Conservation (phyloP, 2,329 filamentous ascomycete genomes). For the Colletotrichum lini region DNA sequence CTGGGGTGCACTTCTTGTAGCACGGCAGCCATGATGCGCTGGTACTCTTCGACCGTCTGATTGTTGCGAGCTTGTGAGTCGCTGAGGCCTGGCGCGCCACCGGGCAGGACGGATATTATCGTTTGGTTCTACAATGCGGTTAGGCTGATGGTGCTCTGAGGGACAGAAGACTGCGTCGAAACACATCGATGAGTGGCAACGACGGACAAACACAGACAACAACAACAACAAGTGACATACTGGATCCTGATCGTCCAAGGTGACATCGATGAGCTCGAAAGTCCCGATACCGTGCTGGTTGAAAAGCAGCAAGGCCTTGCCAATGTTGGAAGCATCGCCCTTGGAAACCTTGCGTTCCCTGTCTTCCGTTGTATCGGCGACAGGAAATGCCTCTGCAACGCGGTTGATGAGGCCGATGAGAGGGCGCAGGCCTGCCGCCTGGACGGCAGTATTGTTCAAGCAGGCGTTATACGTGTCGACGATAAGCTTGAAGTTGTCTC, state of each 20-base stretch:
- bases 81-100: background rate
- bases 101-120: slow-evolving; percentile 21
- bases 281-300: slow-evolving; percentile 59
- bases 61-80: slow-evolving; percentile 16
- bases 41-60: slow-evolving; percentile 23
- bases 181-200: background rate
- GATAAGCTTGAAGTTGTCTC: slow-evolving; percentile 76
- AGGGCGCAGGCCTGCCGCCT: slow-evolving; percentile 68
- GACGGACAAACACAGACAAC: too few species aligned
- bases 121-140: slow-evolving; percentile 69
- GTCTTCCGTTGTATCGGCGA: slow-evolving; percentile 46
- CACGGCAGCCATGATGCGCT: slow-evolving; percentile 8
- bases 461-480: slow-evolving; percentile 76
- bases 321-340: slow-evolving; percentile 23
- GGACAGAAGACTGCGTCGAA: background rate
- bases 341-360: slow-evolving; percentile 46
- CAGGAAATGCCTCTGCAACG: slow-evolving; percentile 29
- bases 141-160: slow-evolving; percentile 61
- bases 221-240: slow-evolving; percentile 28
- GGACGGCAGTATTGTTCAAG: slow-evolving; percentile 71
- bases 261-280: slow-evolving; percentile 53
- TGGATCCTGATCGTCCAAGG: slow-evolving; percentile 60
- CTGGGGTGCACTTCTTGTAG: slow-evolving; percentile 30
- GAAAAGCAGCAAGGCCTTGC: slow-evolving; percentile 61
- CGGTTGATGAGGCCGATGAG: slow-evolving; percentile 69